phyloP scores from a whole-genome alignment of 1,139 yeast genomes.

The Zygosaccharomyces pseudobailii region DNA sequence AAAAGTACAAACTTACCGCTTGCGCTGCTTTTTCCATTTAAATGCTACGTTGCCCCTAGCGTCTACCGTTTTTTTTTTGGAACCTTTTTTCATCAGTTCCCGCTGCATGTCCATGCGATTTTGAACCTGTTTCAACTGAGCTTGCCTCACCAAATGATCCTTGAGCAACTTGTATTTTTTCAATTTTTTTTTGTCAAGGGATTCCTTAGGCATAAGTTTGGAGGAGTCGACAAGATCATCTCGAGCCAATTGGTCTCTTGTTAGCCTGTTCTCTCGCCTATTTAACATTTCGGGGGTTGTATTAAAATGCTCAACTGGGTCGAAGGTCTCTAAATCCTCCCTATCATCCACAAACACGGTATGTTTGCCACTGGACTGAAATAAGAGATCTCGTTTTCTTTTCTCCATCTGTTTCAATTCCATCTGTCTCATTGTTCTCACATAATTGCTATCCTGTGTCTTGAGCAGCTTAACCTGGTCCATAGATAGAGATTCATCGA shows the following conservation, averaged over 20 bases:
- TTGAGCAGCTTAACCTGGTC: slow-evolving; percentile 80
- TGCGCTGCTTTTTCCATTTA: slow-evolving; percentile 85
- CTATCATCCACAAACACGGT: slow-evolving; percentile 76
- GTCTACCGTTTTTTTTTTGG: slow-evolving; percentile 67
- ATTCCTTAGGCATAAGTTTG: slow-evolving; percentile 36
- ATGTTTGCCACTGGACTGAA: slow-evolving; percentile 64
- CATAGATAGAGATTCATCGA: slow-evolving; percentile 45
- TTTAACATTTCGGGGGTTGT: slow-evolving; percentile 62
- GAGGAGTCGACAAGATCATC: slow-evolving; percentile 21
- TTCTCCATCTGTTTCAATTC: slow-evolving; percentile 64
- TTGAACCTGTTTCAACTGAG: slow-evolving; percentile 62
- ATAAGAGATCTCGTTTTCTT: slow-evolving; percentile 50
- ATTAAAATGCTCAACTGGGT: slow-evolving; percentile 60
- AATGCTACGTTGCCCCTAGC: slow-evolving; percentile 63
- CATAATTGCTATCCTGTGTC: slow-evolving; percentile 84
- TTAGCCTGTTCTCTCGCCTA: slow-evolving; percentile 70
- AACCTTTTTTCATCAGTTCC: slow-evolving; percentile 87
- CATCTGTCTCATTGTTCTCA: slow-evolving; percentile 67
- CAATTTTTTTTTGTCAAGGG: slow-evolving; percentile 51
- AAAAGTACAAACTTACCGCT: slow-evolving; percentile 42
- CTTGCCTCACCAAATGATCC: slow-evolving; percentile 60
- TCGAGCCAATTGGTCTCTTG: slow-evolving; percentile 49
- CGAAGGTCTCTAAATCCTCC: slow-evolving; percentile 52
- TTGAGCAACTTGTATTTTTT: slow-evolving; percentile 53
- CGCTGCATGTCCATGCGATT: slow-evolving; percentile 69